phyloP scores from a whole-genome alignment of 106 monocot genomes.

The Xerophyta viscosa region DNA sequence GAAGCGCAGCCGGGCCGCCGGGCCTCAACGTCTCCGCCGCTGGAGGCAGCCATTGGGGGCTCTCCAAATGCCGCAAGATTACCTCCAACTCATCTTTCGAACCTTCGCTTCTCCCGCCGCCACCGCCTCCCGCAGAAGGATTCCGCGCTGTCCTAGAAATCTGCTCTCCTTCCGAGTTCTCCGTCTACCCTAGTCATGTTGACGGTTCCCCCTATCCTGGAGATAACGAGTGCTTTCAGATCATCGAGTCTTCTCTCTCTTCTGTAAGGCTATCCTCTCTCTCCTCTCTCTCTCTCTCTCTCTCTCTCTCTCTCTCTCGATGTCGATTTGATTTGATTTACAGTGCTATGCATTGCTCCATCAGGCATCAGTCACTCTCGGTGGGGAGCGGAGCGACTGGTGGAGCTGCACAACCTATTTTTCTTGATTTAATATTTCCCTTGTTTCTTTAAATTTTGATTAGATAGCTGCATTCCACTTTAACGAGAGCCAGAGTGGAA shows the following conservation, averaged over 20 bases:
- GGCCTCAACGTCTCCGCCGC: neutral
- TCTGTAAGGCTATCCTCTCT: conserved; percentile 43
- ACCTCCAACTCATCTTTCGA: conserved; percentile 4
- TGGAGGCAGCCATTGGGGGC: conserved; percentile 30
- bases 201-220: conserved; percentile 54
- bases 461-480: conserved; percentile 29
- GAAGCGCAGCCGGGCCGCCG: conserved; percentile 56
- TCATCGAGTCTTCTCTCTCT: conserved; percentile 34
- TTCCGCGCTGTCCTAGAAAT: conserved; percentile 66
- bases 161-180: conserved; percentile 76
- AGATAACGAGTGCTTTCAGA: conserved; percentile 38
- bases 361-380: too few species aligned
- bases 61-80: conserved; percentile 59
- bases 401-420: too few species aligned
- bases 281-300: too few species aligned
- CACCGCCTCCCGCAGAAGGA: conserved; percentile 13
- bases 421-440: neutral
- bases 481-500: conserved; percentile 41
- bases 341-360: too few species aligned
- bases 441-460: neutral
- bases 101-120: conserved; percentile 3
- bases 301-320: neutral
- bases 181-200: conserved; percentile 44
- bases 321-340: neutral
- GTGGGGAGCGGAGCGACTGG: too few species aligned